A percentile compares a stretch with the other conserved stretches of the same genome.
These are phyloP conservation scores for Periconia digitata DNA, from an alignment of 2,329 filamentous ascomycete genomes.

Conservation along the genomic window DNA sequence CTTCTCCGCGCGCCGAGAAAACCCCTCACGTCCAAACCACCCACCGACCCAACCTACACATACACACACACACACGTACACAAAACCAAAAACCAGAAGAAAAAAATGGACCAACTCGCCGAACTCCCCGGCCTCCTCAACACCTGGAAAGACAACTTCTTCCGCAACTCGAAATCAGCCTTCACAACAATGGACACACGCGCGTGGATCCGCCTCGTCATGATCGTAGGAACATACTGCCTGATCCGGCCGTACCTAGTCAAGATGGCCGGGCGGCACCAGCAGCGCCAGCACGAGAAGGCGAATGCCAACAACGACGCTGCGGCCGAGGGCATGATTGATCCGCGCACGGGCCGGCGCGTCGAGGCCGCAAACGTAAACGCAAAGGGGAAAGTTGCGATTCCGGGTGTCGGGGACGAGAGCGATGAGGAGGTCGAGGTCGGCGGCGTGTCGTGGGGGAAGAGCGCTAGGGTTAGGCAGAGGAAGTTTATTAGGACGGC, in stretches of 20 bases:
- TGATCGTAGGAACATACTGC: constrained; percentile 72
- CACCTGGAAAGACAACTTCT: constrained; percentile 40
- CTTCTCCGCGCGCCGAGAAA: too few species aligned
- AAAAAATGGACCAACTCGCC: too few species aligned
- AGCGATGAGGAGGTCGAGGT: constrained; percentile 44
- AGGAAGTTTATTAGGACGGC: constrained; percentile 66
- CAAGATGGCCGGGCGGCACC: constrained; percentile 63
- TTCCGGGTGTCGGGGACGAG: constrained; percentile 57
- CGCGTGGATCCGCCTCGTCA: constrained; percentile 66
- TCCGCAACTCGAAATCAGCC: constrained; percentile 46
- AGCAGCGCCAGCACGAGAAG: constrained; percentile 65
- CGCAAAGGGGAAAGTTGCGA: constrained; percentile 53
- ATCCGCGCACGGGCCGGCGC: constrained; percentile 33
- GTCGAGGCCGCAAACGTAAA: too few species aligned
- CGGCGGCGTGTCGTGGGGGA: constrained; percentile 61
- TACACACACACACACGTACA: background rate
- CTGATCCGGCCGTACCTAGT: constrained; percentile 72
- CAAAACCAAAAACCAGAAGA: background rate
- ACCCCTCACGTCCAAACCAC: too few species aligned
- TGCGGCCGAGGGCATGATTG: constrained; percentile 36
- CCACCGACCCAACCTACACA: background rate
- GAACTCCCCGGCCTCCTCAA: constrained; percentile 21
- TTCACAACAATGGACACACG: constrained; percentile 47
- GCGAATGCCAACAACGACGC: constrained; percentile 43
- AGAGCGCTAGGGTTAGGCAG: constrained; percentile 70